These are phyloP conservation scores for Penicillium fuscoglaucum DNA, from an alignment of 2,329 filamentous ascomycete species.

Conservation along the genomic window DNA sequence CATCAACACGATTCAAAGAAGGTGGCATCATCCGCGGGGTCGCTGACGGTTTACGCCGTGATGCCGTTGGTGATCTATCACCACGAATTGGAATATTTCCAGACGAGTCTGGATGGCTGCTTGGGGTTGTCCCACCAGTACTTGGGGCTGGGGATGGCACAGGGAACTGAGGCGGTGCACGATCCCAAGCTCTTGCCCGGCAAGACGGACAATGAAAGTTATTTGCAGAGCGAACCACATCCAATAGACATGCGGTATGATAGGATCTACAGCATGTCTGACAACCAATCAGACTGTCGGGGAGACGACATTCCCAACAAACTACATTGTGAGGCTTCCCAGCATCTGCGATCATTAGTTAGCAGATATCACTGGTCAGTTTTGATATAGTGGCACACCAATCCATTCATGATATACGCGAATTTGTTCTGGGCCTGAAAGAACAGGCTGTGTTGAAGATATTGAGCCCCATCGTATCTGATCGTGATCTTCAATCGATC, in stretches of 20 bases:
- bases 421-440: constrained; percentile 22
- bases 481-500: constrained; percentile 13
- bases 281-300: constrained; percentile 29
- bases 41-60: neutral
- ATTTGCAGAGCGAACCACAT: constrained; percentile 5
- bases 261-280: constrained; percentile 36
- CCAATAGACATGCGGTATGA: constrained; percentile 27
- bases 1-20: neutral
- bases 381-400: constrained; percentile 18
- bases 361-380: neutral
- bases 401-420: constrained; percentile 35
- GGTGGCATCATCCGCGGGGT: neutral
- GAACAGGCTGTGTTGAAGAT: constrained; percentile 9
- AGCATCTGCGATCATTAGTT: constrained; percentile 20
- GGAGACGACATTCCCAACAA: constrained; percentile 30
- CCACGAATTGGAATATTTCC: neutral
- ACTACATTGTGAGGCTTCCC: constrained; percentile 35
- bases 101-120: neutral
- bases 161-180: constrained; percentile 16
- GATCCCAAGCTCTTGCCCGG: constrained; percentile 26
- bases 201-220: constrained; percentile 33
- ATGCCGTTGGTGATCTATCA: neutral
- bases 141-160: constrained; percentile 7
- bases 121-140: constrained; percentile 15
- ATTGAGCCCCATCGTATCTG: constrained; percentile 7